Conservation (phyloP, 2,329 filamentous ascomycete species). For the Bisporella sp. region DNA sequence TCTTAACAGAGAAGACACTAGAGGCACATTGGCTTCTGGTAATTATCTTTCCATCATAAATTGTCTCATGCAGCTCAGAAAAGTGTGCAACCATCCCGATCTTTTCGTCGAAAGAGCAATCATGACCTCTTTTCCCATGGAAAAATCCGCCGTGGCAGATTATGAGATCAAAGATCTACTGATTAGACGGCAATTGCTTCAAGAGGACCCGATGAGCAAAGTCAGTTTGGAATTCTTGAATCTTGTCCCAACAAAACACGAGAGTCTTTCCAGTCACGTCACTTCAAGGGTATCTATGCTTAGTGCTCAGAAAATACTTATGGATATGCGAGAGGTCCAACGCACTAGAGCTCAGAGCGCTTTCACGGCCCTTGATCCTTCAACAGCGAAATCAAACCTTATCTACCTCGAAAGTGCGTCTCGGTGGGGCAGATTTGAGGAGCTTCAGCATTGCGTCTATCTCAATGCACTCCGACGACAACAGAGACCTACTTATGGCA, state of each 20-base stretch:
- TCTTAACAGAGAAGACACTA: conserved; percentile 81
- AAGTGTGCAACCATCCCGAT: conserved; percentile 98
- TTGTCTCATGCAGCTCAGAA: conserved; percentile 92
- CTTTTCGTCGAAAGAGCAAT: conserved; percentile 94
- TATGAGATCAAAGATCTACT: conserved; percentile 68
- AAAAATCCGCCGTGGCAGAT: conserved; percentile 65
- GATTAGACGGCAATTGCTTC: conserved; percentile 60
- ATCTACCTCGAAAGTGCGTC: conserved; percentile 65
- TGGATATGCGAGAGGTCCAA: conserved; percentile 67
- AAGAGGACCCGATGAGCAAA: conserved; percentile 51
- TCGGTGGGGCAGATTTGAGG: conserved; percentile 64
- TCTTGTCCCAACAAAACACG: conserved; percentile 64
- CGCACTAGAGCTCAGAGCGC: conserved; percentile 51
- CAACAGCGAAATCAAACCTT: conserved; percentile 62
- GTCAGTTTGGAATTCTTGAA: conserved; percentile 75
- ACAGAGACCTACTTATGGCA: conserved; percentile 74
- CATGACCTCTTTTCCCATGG: conserved; percentile 93
- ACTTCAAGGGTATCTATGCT: conserved; percentile 55
- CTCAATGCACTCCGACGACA: conserved; percentile 76
- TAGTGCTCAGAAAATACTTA: conserved; percentile 62
- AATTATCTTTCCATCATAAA: conserved; percentile 99
- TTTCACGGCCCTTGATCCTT: conserved; percentile 51
- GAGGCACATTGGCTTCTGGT: conserved; percentile 80
- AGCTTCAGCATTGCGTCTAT: conserved; percentile 74
- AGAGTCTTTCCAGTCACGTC: conserved; percentile 50